These are phyloP conservation scores for Xanthoparmelia taractica DNA, from an alignment of 495 filamentous ascomycete genomes.

Conservation along the genomic window DNA sequence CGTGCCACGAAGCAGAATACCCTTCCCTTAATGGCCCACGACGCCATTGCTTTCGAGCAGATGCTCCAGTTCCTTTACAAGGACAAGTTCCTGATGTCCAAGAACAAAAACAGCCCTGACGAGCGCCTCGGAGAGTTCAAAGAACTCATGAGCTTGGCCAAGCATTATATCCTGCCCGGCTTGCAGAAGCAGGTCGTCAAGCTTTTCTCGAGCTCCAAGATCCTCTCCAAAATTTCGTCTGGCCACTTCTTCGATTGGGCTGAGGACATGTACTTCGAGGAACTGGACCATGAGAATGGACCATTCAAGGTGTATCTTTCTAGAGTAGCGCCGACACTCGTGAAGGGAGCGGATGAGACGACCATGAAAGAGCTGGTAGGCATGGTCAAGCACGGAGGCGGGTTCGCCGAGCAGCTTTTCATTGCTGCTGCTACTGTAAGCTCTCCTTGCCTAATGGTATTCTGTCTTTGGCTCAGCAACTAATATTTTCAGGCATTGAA, in stretches of 20 bases:
- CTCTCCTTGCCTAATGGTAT: neutral
- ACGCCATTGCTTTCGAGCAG: constrained; percentile 18
- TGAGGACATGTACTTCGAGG: constrained; percentile 20
- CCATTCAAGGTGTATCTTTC: constrained; percentile 18
- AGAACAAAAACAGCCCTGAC: neutral
- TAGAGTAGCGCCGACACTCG: constrained; percentile 9
- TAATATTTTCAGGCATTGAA: constrained; percentile 2
- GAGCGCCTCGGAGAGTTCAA: constrained; percentile 9
- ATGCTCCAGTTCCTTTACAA: constrained; percentile 19
- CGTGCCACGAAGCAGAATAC: constrained; percentile 7
- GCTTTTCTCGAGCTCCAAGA: neutral
- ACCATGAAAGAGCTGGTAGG: neutral
- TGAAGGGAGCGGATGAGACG: constrained; percentile 3
- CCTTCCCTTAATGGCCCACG: constrained; percentile 9
- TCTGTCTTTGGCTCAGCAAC: neutral
- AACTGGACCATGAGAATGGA: constrained; percentile 13
- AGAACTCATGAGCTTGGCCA: constrained; percentile 15
- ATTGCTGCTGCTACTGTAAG: constrained; percentile 12
- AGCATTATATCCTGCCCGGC: constrained; percentile 11
- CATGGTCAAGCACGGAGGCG: constrained; percentile 11
- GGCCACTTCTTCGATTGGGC: constrained; percentile 19
- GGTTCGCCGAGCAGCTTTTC: constrained; percentile 14
- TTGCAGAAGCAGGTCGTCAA: constrained; percentile 16
- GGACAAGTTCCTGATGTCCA: constrained; percentile 12
- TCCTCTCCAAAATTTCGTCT: neutral